Evolutionary conservation across 1,139 yeast species (phyloP), one percentile per base, ranked within the genome.

Genomic region (Petasospora fabianii): DNA sequence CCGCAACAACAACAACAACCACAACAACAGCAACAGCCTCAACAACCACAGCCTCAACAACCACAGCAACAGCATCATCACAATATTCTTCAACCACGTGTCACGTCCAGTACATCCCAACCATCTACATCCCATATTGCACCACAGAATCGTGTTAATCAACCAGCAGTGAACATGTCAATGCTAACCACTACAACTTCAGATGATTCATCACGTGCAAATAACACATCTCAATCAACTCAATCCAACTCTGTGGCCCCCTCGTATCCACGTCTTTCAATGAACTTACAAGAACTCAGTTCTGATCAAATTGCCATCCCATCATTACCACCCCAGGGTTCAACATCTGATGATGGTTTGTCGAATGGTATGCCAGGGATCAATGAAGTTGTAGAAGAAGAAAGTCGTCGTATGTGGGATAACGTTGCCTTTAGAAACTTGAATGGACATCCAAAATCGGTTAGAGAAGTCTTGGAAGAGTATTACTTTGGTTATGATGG

Each of bases 381-480:
- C 10, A 36, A 36, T 13, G 46, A 38, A 1, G 41, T 39, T 24
- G 47, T 40, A 5, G 48, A 32, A 16, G 48, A 46, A 5, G 46
- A 36, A 6, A 15, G 38, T n/a, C 42, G 50, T 30, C 44, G 47
- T 26, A 27, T 46, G 26, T 49, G 54, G 54, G 46, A 45, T 4
- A 32, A 30, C 15, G 45, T 49, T 4, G 38, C 42, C 2, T 53
- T 54, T 42, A 35, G 26, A 14, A 42, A 44, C 27, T 32, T 54
- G 13, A 51, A 53, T 29, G 51, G 56, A 12, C 43, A 43, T 20
- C 56, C 55, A 24, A 47, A 47, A 30, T 26, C 43, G 9, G 58
- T 54, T 10, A 48, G 46, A 13, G 56, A 54, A 22, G 52, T 51
- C 3, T 24, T 54, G 20, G 56, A 50, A 22, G 58, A 54, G 36